Evolutionary conservation across 495 filamentous ascomycete genomes (phyloP), one percentile per base, ranked within the genome.

Genomic region (Neurospora pannonica): DNA sequence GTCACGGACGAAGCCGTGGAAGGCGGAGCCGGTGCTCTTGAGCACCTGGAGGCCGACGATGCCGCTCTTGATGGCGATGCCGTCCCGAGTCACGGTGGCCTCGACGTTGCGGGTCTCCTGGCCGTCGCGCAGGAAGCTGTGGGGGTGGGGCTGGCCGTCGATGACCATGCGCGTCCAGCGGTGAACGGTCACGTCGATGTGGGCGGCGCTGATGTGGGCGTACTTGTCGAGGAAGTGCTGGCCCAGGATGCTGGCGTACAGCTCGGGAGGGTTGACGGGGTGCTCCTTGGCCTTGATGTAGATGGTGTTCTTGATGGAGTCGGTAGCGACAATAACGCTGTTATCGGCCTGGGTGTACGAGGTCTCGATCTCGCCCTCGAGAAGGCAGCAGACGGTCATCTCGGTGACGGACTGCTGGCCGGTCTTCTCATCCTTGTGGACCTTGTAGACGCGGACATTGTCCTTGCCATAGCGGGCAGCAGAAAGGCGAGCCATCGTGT

Each of bases 261-360:
- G 89, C 85, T 99, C 96, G 3, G 96, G 96, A 24, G 96, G 94
- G 71, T 90, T 94, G 73, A 98, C 93, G 70, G 96, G 93, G 86
- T 95, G 88, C 81, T 97, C 92, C 84, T 97, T 98, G 76, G 96
- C 95, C 78, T 86, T 86, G 88, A 98, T 94, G 84, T 95, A 97
- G 85, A 94, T 90, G 76, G 95, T 97, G 85, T 99, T 97, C 86
- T 99, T 99, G 86, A 97, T 95, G 11, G 94, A 95, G 84, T 99
- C 96, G 46, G 96, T 99, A 71, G 96, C 94, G 48, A 99, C 96
- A 34, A 99, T 88, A 72, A 97, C 93, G 81, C 91, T 93, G 87
- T 99, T 99, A 85, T 99, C 96, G 78, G 94, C 95, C 79, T 89
- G 82, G 74, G 94, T 99, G 87, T 97, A 98, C 90, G 95, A 97